Percentiles rank a stretch among this genome's conserved stretches.
Evolutionary conservation across 1,139 yeast genomes (phyloP).

Genomic region (Debaryomycetaceae sp.): DNA sequence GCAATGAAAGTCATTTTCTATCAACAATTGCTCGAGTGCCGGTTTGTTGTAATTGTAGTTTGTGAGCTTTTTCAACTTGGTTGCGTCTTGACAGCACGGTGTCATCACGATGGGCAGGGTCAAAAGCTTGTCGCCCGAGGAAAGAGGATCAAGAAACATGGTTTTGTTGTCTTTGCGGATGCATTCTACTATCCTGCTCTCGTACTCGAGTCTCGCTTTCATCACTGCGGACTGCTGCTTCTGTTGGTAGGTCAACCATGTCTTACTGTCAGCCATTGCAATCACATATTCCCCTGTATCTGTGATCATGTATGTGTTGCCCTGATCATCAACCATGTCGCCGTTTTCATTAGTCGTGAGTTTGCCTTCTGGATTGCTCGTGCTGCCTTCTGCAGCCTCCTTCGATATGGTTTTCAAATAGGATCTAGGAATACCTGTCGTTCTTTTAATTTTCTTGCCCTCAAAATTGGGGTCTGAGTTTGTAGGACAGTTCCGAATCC

Average conservation of each 20-base stretch:
- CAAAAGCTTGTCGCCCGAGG: conserved; percentile 59
- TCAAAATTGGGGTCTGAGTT: conserved; percentile 91
- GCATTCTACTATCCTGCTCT: conserved; percentile 28
- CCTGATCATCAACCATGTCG: conserved; percentile 55
- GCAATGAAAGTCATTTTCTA: conserved; percentile 86
- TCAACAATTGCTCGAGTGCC: conserved; percentile 62
- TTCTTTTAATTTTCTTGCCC: conserved; percentile 83
- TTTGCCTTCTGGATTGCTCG: conserved; percentile 43
- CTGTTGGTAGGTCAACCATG: conserved; percentile 87
- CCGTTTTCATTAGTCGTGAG: conserved; percentile 43
- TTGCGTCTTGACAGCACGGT: conserved; percentile 66
- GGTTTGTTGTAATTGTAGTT: conserved; percentile 39
- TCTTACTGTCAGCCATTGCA: conserved; percentile 87
- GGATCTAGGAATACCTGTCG: conserved; percentile 96
- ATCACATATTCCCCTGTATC: conserved; percentile 95
- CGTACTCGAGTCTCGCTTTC: conserved; percentile 45
- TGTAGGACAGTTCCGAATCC: conserved; percentile 95
- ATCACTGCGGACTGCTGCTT: conserved; percentile 53
- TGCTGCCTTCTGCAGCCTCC: conserved; percentile 51
- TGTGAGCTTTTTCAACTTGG: conserved; percentile 51
- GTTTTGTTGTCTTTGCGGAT: conserved; percentile 41
- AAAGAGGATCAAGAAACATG: conserved; percentile 54
- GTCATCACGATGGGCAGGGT: conserved; percentile 73
- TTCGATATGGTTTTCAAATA: conserved; percentile 73
- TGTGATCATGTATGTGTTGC: conserved; percentile 76